Percentiles rank a stretch among this genome's conserved stretches.
phyloP scores from a whole-genome alignment of 805 yeast species.

The Kodamaea neixiangensis region DNA sequence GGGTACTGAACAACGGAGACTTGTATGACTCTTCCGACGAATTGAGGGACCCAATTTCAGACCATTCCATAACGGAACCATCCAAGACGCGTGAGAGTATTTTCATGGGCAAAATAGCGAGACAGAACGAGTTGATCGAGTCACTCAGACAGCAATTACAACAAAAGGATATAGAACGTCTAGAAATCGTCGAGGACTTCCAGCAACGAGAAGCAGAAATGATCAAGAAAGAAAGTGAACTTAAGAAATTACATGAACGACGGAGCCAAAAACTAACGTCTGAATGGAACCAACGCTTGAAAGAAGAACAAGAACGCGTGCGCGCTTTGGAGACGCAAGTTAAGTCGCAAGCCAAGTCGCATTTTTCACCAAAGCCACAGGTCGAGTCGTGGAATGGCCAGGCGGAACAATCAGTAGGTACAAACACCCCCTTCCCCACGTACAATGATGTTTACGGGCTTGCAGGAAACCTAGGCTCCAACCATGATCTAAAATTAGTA shows the following conservation, averaged over 20 bases:
- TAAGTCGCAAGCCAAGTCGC: background rate
- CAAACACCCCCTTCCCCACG: background rate
- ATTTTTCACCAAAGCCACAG: background rate
- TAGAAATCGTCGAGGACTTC: conserved; percentile 6
- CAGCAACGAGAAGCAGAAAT: conserved; percentile 1
- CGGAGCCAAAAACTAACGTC: background rate
- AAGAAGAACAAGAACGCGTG: background rate
- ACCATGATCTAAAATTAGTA: conserved; percentile 4
- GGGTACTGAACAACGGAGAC: background rate
- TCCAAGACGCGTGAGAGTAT: conserved; percentile 8
- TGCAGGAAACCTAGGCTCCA: background rate
- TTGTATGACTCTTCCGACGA: conserved; percentile 2
- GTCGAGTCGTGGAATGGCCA: background rate
- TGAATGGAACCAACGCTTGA: background rate
- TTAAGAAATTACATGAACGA: background rate
- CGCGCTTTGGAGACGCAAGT: background rate
- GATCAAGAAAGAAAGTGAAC: background rate
- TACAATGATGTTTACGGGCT: background rate
- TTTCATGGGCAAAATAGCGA: conserved; percentile 14
- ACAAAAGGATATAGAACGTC: conserved; percentile 4
- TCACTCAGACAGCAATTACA: conserved; percentile 11
- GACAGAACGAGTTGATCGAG: conserved; percentile 15
- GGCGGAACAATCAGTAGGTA: background rate
- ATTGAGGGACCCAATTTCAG: conserved; percentile 3
- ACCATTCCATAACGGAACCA: background rate